Percentiles rank a stretch among this genome's conserved stretches.
Evolutionary conservation across 2,329 filamentous ascomycete species (phyloP).

Genomic region (Nemania bipapillata): DNA sequence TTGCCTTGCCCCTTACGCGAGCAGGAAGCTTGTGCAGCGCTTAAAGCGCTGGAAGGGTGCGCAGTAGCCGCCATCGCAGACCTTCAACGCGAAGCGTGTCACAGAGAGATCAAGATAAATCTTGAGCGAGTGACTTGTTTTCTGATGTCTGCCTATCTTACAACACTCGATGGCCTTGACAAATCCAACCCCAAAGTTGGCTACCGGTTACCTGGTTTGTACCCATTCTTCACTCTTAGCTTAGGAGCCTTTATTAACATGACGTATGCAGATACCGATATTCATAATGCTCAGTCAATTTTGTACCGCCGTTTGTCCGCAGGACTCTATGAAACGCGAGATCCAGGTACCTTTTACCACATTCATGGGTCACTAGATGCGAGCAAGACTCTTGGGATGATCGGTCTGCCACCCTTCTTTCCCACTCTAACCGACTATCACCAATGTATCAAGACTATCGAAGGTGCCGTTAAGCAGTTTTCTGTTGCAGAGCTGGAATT

Average conservation of each 20-base stretch:
- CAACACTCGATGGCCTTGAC: slow-evolving; percentile 64
- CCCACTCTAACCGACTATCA: slow-evolving; percentile 70
- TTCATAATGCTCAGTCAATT: slow-evolving; percentile 75
- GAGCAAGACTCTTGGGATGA: slow-evolving; percentile 74
- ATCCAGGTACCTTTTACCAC: slow-evolving; percentile 75
- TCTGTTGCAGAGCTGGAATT: slow-evolving; percentile 66
- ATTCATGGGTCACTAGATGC: slow-evolving; percentile 80
- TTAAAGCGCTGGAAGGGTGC: slow-evolving; percentile 70
- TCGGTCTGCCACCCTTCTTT: slow-evolving; percentile 71
- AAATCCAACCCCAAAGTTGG: slow-evolving; percentile 61
- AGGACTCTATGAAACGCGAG: slow-evolving; percentile 75
- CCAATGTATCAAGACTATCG: slow-evolving; percentile 68
- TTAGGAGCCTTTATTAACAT: slow-evolving; percentile 31
- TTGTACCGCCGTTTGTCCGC: slow-evolving; percentile 77
- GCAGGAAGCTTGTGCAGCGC: slow-evolving; percentile 56
- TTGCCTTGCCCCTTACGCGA: slow-evolving; percentile 57
- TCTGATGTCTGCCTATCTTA: slow-evolving; percentile 68
- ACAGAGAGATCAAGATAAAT: slow-evolving; percentile 61
- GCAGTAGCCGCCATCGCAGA: slow-evolving; percentile 70
- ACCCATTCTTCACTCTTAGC: slow-evolving; percentile 51
- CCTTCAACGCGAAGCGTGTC: slow-evolving; percentile 59
- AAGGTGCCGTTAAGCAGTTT: slow-evolving; percentile 66
- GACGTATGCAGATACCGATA: slow-evolving; percentile 70
- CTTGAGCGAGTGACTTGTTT: slow-evolving; percentile 66
- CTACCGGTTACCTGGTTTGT: slow-evolving; percentile 52